phyloP scores from a whole-genome alignment of 1,284 basidiomycete genomes.

The Melampsora americana region DNA sequence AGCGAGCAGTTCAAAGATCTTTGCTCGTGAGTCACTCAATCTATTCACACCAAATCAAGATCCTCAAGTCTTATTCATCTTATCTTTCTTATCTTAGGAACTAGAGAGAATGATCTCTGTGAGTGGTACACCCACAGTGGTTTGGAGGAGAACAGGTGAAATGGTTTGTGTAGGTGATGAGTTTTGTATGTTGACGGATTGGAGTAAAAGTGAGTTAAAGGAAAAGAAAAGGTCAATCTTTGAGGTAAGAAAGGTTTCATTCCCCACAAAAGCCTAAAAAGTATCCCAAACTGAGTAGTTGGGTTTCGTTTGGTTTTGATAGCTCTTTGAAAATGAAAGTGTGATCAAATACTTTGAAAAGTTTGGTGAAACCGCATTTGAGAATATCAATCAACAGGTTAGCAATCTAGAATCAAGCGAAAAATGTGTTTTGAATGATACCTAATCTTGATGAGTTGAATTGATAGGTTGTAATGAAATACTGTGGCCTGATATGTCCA shows the following conservation, averaged over 20 bases:
- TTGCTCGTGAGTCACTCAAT: background rate
- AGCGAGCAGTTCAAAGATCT: background rate
- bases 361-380: background rate
- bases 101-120: constrained; percentile 94
- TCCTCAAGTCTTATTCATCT: too few species aligned
- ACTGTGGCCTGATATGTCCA: constrained; percentile 79
- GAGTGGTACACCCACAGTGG: constrained; percentile 97
- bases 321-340: constrained; percentile 38
- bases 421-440: background rate
- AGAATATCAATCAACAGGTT: background rate
- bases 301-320: background rate
- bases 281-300: background rate
- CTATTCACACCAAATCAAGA: too few species aligned
- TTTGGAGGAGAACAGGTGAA: constrained; percentile 96
- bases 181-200: constrained; percentile 89
- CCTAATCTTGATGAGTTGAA: background rate
- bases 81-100: constrained; percentile 62
- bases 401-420: background rate
- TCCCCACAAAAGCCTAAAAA: background rate
- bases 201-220: constrained; percentile 77
- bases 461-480: constrained; percentile 79
- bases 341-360: constrained; percentile 27
- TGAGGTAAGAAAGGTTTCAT: constrained; percentile 61
- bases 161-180: constrained; percentile 94
- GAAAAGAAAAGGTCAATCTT: constrained; percentile 78